Base-by-base conservation (phyloP, 306 rosid species). In the Arachis stenosperma region DNA sequence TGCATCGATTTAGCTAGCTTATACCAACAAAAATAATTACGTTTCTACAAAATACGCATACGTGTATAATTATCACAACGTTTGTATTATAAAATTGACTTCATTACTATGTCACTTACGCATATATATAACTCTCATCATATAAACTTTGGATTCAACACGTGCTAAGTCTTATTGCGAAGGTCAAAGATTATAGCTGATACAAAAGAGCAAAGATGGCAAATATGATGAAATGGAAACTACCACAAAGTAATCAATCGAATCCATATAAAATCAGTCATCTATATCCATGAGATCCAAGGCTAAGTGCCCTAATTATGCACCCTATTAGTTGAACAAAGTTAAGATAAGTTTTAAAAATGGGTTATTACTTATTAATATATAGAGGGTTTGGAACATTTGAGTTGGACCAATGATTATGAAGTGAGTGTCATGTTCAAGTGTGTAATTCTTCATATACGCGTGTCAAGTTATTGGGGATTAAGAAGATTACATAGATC, bases 401-500 rank as follows among this genome's bases (percentile, higher is more conserved):
- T 52, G 60, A 64, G 50, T 50, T 56, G 42, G 52, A 64, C 86
- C 86, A 80, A 84, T 82, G 75, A 13, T 51, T 30, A 53, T 8
- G 52, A 65, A 74, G 59, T 39, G 78, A 46, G 84, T 79, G 91
- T 84, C 86, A 55, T 1, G 81, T 14, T 74, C 9, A 61, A 58
- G 64, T 51, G 37, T 62, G 62, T 52, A 33, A 65, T 53, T 71
- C 57, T 12, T 4, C 37, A 33, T n/a, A 76, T 63, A 6, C 50
- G 27, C 47, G 87, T 87, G 87, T 75, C 84, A 53, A 66, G 52
- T 78, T 63, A 37, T 39, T 61, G 56, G 43, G 46, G 78, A 80
- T 52, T 65, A 2, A 1, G 36, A 65, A 65, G 86, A 88, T 90
- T 79, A 75, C 52, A 73, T n/a, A 63, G 54, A 84, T 88, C 90